Evolutionary conservation across 2,329 filamentous ascomycete genomes (phyloP), one percentile per base, ranked within the genome.

Genomic region (Dactylellina drechsleri): DNA sequence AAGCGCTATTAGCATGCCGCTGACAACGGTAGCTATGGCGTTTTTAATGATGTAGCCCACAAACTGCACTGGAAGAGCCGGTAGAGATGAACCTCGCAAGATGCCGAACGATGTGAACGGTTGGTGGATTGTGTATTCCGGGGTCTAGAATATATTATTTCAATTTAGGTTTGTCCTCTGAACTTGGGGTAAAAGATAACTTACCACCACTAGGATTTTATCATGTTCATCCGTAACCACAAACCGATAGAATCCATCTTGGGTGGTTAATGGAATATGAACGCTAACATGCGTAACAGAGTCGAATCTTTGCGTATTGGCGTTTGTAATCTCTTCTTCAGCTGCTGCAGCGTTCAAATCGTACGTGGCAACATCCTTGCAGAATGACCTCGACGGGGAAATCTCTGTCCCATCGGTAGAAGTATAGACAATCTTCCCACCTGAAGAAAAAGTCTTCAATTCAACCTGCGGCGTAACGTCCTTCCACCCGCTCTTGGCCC

Each of bases 221-320:
- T 76, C 66, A 57, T 62, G 43, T n/a, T 66, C 72, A 41, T 76
- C 71, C 20, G 72, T 76, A 2, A 76, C 66, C 28, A 76, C 72
- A 31, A 76, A 76, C 28, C 72, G 47, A 43, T 76, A 76, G 40
- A 71, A 76, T 26, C 72, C 72, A 50, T 76, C 72, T 23, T 76
- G 65, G 4, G 72, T 76, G 23, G 65, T 71, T 41, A 76, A 53
- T 5, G 72, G 72, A 20, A 71, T 66, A 49, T 71, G 72, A 23
- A 76, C 66, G 18, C 60, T 66, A 15, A 76, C 40, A 50, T 76
- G 72, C 5, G 72, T 71, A 18, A 76, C 72, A 5, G 72, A 47
- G 47, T 70, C 50, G 31, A 76, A 76, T 3, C 13, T 28, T n/a
- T 54, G 31, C 1, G 66, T 76, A 53, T 71, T 76, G 15, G 72